Percentiles rank a stretch among this genome's conserved stretches.
Evolutionary conservation across 148 eudicot species (phyloP).

Genomic region (Amaranthus cruentus): DNA sequence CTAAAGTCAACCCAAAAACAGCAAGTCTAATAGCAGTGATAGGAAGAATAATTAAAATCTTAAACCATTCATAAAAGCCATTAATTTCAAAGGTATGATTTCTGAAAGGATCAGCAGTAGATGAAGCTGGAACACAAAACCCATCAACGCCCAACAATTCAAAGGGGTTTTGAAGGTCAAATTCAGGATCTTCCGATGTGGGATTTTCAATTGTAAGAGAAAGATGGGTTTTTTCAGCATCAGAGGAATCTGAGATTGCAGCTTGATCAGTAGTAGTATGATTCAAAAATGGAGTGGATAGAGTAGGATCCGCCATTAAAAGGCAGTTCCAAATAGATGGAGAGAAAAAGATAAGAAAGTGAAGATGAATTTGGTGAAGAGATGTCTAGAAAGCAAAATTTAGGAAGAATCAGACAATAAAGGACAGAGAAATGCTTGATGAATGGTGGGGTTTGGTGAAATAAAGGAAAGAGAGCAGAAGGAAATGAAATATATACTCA

Average conservation of each 20-base stretch:
- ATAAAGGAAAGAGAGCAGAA: neutral
- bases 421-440: neutral
- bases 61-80: slow-evolving; percentile 88
- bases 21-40: slow-evolving; percentile 51
- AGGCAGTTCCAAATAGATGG: slow-evolving; percentile 7
- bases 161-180: slow-evolving; percentile 37
- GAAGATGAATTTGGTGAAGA: neutral
- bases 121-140: slow-evolving; percentile 35
- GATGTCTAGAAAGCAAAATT: neutral
- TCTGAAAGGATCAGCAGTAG: slow-evolving; percentile 69
- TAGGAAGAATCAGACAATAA: neutral
- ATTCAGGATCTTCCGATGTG: slow-evolving; percentile 13
- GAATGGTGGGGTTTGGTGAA: slow-evolving; percentile 5
- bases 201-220: slow-evolving; percentile 32
- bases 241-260: slow-evolving; percentile 4
- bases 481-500: too few relatives aligned
- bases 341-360: neutral
- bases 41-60: slow-evolving; percentile 64
- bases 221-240: slow-evolving; percentile 18
- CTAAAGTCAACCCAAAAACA: slow-evolving; percentile 58
- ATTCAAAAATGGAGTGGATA: slow-evolving; percentile 43
- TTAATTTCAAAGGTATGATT: slow-evolving; percentile 60
- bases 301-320: slow-evolving; percentile 22
- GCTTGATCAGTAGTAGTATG: neutral
- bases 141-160: slow-evolving; percentile 45